Evolutionary conservation across 116 monocot species (phyloP).

Genomic region (Papilionanthe hybrid): DNA sequence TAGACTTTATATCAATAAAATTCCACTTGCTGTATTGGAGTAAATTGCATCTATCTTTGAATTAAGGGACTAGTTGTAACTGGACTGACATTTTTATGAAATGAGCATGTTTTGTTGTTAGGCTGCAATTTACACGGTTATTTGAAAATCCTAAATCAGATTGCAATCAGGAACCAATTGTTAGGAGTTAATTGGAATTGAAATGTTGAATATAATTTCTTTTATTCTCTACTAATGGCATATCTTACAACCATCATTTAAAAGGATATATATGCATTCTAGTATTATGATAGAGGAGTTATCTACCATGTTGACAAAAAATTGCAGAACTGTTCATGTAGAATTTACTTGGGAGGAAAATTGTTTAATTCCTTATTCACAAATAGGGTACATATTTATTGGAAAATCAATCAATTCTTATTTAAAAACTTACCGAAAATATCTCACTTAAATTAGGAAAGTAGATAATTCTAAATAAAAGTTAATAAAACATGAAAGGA

Average conservation of each 20-base stretch:
- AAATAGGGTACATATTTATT: too few species aligned
- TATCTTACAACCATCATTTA: neutral
- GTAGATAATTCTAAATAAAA: too few species aligned
- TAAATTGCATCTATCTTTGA: neutral
- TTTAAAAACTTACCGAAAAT: too few species aligned
- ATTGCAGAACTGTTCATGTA: neutral
- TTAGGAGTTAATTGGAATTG: neutral
- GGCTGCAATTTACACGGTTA: too few species aligned
- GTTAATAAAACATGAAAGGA: too few species aligned
- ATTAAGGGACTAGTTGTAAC: neutral
- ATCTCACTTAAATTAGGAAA: too few species aligned
- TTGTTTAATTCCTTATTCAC: too few species aligned
- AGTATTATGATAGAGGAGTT: neutral
- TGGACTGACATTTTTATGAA: neutral
- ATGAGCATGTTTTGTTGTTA: neutral
- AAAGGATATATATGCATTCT: neutral
- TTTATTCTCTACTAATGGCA: neutral
- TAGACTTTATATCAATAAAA: neutral
- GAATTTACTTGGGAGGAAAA: neutral
- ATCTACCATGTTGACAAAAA: neutral
- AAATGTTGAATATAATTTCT: neutral
- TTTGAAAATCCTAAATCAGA: neutral
- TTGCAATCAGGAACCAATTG: neutral
- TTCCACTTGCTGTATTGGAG: neutral
- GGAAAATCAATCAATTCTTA: too few species aligned